These are phyloP conservation scores for Kwoniella shivajii DNA, from an alignment of 1,284 basidiomycete species.

Conservation along the genomic window DNA sequence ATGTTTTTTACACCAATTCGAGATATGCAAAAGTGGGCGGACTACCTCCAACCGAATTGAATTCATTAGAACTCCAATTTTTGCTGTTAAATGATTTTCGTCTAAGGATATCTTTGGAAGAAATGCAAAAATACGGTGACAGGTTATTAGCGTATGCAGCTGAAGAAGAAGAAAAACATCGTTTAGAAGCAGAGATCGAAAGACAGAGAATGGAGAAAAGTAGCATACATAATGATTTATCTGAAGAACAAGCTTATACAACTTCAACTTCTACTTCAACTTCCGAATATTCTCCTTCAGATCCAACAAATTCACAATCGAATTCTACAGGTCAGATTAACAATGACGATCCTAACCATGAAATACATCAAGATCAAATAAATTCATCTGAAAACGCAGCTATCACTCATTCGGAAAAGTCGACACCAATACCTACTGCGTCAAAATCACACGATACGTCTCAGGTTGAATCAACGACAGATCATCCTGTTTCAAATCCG, in stretches of 20 bases:
- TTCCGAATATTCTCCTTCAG: no score
- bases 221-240: neutral
- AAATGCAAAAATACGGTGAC: conserved; percentile 94
- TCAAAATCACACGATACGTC: neutral
- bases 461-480: no score
- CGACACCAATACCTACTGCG: neutral
- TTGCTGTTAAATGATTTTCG: conserved; percentile 93
- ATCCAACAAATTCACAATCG: no score
- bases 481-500: no score
- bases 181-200: neutral
- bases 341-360: no score
- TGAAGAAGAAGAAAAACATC: conserved; percentile 28
- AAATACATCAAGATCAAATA: no score
- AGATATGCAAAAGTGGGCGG: conserved; percentile 98
- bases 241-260: neutral
- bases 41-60: conserved; percentile 88
- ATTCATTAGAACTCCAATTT: conserved; percentile 96
- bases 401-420: neutral
- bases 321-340: no score
- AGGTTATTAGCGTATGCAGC: conserved; percentile 67
- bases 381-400: neutral
- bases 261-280: no score
- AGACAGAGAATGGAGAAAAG: conserved; percentile 6
- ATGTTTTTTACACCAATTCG: conserved; percentile 99
- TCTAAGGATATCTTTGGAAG: conserved; percentile 80